Percentiles rank a stretch among this genome's conserved stretches.
These are phyloP conservation scores for Staphylotrichum tortipilum DNA, from an alignment of 495 filamentous ascomycete genomes.

Conservation along the genomic window DNA sequence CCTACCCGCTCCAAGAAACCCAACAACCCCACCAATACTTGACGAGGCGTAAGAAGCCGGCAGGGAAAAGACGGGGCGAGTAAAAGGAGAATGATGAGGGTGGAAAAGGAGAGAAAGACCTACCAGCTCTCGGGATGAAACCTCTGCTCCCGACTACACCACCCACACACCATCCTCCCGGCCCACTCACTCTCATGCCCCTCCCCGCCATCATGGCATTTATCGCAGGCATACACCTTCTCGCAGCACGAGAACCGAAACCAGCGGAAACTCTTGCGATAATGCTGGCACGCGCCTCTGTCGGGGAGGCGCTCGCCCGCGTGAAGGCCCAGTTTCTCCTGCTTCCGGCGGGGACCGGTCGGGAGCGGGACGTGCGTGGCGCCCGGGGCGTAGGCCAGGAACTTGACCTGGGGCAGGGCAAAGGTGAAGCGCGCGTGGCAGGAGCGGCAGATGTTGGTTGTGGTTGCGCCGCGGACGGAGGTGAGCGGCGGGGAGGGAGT, in stretches of 20 bases:
- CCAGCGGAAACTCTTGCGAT: slow-evolving; percentile 75
- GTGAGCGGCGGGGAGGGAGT: slow-evolving; percentile 53
- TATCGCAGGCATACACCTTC: slow-evolving; percentile 67
- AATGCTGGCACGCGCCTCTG: slow-evolving; percentile 69
- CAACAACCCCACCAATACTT: too few species aligned
- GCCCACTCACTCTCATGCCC: slow-evolving; percentile 78
- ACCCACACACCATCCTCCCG: slow-evolving; percentile 82
- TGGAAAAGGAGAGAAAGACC: neutral
- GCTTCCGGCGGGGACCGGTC: slow-evolving; percentile 45
- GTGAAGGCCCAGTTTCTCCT: slow-evolving; percentile 70
- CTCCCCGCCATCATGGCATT: slow-evolving; percentile 67
- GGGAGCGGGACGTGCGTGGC: slow-evolving; percentile 31
- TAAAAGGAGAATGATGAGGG: neutral
- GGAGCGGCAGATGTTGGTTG: slow-evolving; percentile 68
- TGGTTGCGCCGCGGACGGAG: slow-evolving; percentile 63
- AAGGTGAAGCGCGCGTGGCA: slow-evolving; percentile 83
- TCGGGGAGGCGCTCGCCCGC: slow-evolving; percentile 71
- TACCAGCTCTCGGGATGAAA: slow-evolving; percentile 69
- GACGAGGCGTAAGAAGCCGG: neutral
- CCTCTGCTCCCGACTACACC: slow-evolving; percentile 74
- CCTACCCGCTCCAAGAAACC: too few species aligned
- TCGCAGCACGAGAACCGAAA: slow-evolving; percentile 60
- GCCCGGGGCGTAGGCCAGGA: slow-evolving; percentile 59
- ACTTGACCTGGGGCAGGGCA: slow-evolving; percentile 70
- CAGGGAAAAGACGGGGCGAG: neutral